Percentiles rank a stretch among this genome's conserved stretches.
phyloP scores from a whole-genome alignment of 768 basidiomycete species.

The Hirschioporus abietinus region DNA sequence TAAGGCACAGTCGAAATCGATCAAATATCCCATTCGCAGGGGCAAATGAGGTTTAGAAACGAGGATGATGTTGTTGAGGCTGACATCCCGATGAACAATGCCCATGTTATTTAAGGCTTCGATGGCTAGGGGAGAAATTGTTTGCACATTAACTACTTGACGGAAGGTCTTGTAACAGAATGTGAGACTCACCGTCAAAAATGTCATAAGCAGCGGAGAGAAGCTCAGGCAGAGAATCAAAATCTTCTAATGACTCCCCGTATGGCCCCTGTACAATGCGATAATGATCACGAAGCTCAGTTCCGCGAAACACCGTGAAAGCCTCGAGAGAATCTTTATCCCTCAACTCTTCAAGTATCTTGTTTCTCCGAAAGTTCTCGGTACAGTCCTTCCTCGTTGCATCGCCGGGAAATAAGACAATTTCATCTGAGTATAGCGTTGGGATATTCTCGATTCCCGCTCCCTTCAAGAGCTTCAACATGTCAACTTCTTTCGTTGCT shows the following conservation, averaged over 20 bases:
- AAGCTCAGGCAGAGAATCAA: neutral
- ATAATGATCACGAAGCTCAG: neutral
- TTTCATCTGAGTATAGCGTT: neutral
- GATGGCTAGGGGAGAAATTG: neutral
- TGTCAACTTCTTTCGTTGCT: neutral
- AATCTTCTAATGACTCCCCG: neutral
- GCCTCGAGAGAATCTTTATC: neutral
- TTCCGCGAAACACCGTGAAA: neutral
- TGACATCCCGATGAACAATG: neutral
- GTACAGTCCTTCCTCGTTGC: neutral
- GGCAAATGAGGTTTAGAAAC: too few relatives aligned
- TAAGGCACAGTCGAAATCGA: neutral
- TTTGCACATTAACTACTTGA: neutral
- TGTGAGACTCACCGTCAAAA: neutral
- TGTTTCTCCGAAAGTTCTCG: neutral
- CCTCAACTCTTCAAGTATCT: neutral
- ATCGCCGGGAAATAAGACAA: neutral
- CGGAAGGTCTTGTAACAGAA: too few relatives aligned
- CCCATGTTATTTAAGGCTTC: neutral
- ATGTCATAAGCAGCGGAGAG: neutral
- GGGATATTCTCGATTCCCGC: neutral
- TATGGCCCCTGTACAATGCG: neutral
- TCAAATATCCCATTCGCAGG: neutral
- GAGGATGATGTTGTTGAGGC: constrained; percentile 2
- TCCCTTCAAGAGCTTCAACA: neutral